Percentiles rank a stretch among this genome's conserved stretches.
phyloP scores from a whole-genome alignment of 1,139 yeast species.

The Saccharomyces uvarum region DNA sequence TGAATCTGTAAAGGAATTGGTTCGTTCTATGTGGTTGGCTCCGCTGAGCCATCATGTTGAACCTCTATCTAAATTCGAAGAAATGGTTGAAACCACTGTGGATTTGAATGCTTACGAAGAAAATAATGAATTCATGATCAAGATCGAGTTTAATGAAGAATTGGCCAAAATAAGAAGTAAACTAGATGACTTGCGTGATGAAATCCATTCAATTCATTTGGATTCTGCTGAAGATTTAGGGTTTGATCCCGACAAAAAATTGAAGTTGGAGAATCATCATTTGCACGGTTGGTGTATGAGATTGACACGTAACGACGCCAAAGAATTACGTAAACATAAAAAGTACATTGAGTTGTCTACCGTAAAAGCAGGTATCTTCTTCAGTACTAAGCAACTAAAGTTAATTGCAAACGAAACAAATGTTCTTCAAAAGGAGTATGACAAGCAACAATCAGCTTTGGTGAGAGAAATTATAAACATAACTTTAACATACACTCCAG shows the following conservation, averaged over 20 bases:
- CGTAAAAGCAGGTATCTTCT: slow-evolving; percentile 88
- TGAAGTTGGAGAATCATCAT: slow-evolving; percentile 80
- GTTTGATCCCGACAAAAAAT: slow-evolving; percentile 77
- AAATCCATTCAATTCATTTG: slow-evolving; percentile 54
- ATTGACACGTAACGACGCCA: slow-evolving; percentile 81
- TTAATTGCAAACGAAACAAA: slow-evolving; percentile 53
- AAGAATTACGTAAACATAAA: slow-evolving; percentile 58
- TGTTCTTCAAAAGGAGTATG: slow-evolving; percentile 58
- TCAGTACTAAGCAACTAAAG: slow-evolving; percentile 63
- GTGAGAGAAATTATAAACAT: slow-evolving; percentile 77
- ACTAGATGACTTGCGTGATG: slow-evolving; percentile 47
- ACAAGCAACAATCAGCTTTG: slow-evolving; percentile 63
- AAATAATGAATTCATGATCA: slow-evolving; percentile 70
- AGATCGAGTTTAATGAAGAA: slow-evolving; percentile 81
- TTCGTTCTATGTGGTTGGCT: slow-evolving; percentile 47
- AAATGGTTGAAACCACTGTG: slow-evolving; percentile 84
- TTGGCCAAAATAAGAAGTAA: slow-evolving; percentile 53
- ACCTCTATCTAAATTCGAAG: slow-evolving; percentile 62
- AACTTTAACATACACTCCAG: slow-evolving; percentile 71
- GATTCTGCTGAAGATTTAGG: slow-evolving; percentile 66
- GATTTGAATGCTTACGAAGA: slow-evolving; percentile 71
- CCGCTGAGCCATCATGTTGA: slow-evolving; percentile 46
- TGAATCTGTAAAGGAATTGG: slow-evolving; percentile 32
- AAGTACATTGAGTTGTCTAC: slow-evolving; percentile 76
- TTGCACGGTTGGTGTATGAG: slow-evolving; percentile 92